Base-by-base conservation (phyloP, 2,329 filamentous ascomycete species). In the Metarhizium guizhouense region DNA sequence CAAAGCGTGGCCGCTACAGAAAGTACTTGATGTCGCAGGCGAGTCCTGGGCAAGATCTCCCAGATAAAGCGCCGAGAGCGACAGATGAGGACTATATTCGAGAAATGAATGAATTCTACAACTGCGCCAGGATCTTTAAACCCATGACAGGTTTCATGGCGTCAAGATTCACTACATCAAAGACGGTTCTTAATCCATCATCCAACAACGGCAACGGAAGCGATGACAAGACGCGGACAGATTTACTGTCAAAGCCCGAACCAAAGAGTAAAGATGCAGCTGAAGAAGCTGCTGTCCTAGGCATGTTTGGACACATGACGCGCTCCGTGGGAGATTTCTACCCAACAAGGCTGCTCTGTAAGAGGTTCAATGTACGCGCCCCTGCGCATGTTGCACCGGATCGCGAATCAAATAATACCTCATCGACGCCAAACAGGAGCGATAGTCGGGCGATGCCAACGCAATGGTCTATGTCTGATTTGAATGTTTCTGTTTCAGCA, bases 71-170 rank as follows among this genome's bases (percentile, higher is more conserved):
- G 0, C 57, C 66, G 1, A 65, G 66, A 4, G 69, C 75, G 64
- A 80, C 76, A 6, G 80, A 80, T 25, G 84, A 90, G 45, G 89
- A 94, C 53, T 96, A 89, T 84, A 70, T 85, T 38, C 84, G 84
- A 56, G 94, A 99, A 69, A 75, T 96, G 54, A 76, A 74, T 53
- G 84, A 99, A 64, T 96, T 96, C 60, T 73, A 74, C 61, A 78
- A 77, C 58, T 83, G 81, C 58, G 81, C 80, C 13, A 71, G 76
- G 57, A 83, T 97, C 20, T 99, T 97, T 75, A 93, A 89, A 68
- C 94, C 94, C 1, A 89, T 95, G 74, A 90, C 88, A 2, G 91
- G 91, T 0, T 79, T 90, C 59, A 97, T 99, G 90, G 94, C 93
- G 16, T 90, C 88, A 20, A 85, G 93, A 0, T 99, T 99, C 68